These are phyloP conservation scores for Claviceps purpurea DNA, from an alignment of 2,329 filamentous ascomycete species.

Conservation along the genomic window DNA sequence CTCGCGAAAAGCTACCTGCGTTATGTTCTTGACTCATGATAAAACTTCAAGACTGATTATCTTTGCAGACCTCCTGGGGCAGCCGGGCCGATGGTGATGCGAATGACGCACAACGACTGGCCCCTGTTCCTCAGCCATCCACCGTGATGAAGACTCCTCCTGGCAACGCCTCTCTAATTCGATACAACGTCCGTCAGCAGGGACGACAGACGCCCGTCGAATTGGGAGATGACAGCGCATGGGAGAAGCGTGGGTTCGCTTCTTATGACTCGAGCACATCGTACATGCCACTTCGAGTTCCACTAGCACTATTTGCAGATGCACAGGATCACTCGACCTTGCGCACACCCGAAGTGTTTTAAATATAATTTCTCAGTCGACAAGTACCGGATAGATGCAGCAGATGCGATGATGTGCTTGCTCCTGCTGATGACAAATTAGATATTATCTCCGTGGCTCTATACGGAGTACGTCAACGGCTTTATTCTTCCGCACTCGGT, in stretches of 20 bases:
- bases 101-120: slow-evolving; percentile 62
- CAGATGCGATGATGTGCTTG: background rate
- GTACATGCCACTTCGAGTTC: slow-evolving; percentile 16
- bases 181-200: slow-evolving; percentile 32
- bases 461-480: background rate
- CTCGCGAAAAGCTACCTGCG: background rate
- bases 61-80: slow-evolving; percentile 75
- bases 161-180: slow-evolving; percentile 29
- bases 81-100: slow-evolving; percentile 84
- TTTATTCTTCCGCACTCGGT: background rate
- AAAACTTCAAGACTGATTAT: background rate
- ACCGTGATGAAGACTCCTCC: slow-evolving; percentile 30
- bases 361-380: background rate
- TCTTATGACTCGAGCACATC: slow-evolving; percentile 24
- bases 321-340: background rate
- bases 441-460: background rate
- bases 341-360: background rate
- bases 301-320: slow-evolving; percentile 1
- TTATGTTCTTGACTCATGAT: slow-evolving; percentile 3
- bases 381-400: background rate
- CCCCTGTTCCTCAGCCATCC: slow-evolving; percentile 28
- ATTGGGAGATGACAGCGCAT: slow-evolving; percentile 10
- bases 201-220: slow-evolving; percentile 18
- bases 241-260: slow-evolving; percentile 20
- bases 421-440: background rate